A percentile compares a stretch with the other conserved stretches of the same genome.
Evolutionary conservation across 2,329 filamentous ascomycete genomes (phyloP).

Genomic region (Paracoccidioides lutzii): DNA sequence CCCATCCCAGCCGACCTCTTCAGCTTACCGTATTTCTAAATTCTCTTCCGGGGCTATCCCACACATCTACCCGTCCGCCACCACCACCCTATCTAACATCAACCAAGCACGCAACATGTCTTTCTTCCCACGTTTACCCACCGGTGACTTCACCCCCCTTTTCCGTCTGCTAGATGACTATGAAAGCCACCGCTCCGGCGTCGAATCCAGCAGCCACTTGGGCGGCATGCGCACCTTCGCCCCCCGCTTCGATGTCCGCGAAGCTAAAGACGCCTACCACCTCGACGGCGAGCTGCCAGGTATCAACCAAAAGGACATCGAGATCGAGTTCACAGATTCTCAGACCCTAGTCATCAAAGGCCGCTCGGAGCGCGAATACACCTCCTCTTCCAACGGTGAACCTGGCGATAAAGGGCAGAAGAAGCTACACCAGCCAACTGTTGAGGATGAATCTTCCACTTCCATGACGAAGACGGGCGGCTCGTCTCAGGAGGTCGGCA

Average conservation of each 20-base stretch:
- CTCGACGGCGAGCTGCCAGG: conserved; percentile 36
- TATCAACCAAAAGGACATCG: conserved; percentile 30
- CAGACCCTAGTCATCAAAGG: conserved; percentile 34
- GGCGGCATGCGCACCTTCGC: conserved; percentile 21
- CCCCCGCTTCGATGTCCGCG: conserved; percentile 34
- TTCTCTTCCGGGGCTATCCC: neutral
- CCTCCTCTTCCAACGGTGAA: conserved; percentile 13
- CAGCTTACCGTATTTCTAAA: neutral
- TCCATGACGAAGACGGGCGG: neutral
- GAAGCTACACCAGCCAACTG: conserved; percentile 33
- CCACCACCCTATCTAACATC: neutral
- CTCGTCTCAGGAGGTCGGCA: neutral
- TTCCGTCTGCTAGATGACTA: conserved; percentile 33
- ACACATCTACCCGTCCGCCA: neutral
- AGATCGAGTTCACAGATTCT: conserved; percentile 35
- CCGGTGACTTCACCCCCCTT: conserved; percentile 27
- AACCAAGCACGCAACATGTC: conserved; percentile 24
- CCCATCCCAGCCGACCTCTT: neutral
- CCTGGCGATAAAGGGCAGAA: neutral
- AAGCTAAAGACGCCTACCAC: conserved; percentile 28
- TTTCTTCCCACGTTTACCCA: conserved; percentile 25
- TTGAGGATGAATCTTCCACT: conserved; percentile 37
- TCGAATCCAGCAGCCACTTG: neutral
- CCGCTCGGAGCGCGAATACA: conserved; percentile 23
- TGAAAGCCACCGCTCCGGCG: conserved; percentile 19